Conservation (phyloP, 2,329 filamentous ascomycete species). For the Trichoderma citrinoviride region DNA sequence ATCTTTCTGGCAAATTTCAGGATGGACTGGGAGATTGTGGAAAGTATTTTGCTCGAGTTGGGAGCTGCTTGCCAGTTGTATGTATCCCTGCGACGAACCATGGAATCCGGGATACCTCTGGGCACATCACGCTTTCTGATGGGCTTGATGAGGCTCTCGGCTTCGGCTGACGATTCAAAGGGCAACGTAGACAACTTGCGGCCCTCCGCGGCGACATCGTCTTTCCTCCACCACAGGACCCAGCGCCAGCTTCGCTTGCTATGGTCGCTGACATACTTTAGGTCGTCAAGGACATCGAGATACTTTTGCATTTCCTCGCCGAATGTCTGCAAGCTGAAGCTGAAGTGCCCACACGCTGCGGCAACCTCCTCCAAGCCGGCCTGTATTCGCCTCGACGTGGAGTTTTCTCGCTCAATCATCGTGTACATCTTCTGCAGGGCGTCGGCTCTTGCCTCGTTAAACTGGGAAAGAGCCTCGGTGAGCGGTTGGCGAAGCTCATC, state of each 20-base stretch:
- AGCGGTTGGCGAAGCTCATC: constrained; percentile 74
- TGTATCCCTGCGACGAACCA: constrained; percentile 46
- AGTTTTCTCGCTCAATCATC: constrained; percentile 64
- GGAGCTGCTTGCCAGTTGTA: constrained; percentile 50
- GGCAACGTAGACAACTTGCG: constrained; percentile 24
- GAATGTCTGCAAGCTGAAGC: constrained; percentile 81
- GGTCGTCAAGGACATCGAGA: constrained; percentile 73
- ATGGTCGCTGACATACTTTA: constrained; percentile 66
- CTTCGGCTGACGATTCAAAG: constrained; percentile 33
- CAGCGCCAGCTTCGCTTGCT: constrained; percentile 69
- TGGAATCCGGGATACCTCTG: constrained; percentile 48
- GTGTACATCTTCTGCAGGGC: constrained; percentile 74
- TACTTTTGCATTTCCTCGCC: constrained; percentile 81
- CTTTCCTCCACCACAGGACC: constrained; percentile 68
- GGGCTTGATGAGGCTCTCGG: constrained; percentile 36
- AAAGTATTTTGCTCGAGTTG: constrained; percentile 40
- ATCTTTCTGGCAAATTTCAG: constrained; percentile 45
- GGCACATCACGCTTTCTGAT: constrained; percentile 50
- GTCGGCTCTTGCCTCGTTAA: constrained; percentile 66
- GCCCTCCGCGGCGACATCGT: background rate
- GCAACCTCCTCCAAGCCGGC: constrained; percentile 91
- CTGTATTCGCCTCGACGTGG: constrained; percentile 65
- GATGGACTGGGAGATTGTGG: constrained; percentile 41
- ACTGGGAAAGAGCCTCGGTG: constrained; percentile 69
- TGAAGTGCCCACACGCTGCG: constrained; percentile 89